Evolutionary conservation across 768 basidiomycete genomes (phyloP).

Genomic region (Favolaschia claudopus): DNA sequence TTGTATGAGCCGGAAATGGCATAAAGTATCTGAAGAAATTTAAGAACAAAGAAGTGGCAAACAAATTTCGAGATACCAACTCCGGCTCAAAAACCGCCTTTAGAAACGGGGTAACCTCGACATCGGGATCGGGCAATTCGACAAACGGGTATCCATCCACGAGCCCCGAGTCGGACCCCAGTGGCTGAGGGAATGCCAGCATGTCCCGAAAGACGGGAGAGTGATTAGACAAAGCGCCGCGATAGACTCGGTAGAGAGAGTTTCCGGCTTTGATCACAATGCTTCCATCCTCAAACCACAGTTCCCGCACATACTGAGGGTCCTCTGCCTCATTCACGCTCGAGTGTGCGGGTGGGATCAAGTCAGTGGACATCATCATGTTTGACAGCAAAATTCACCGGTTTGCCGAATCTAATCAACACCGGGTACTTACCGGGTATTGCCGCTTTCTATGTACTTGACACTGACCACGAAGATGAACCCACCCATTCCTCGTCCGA

Average conservation of each 20-base stretch:
- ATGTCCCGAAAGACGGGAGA: conserved; percentile 36
- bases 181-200: conserved; percentile 28
- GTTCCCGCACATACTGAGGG: too few species aligned
- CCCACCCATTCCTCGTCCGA: too few species aligned
- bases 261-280: conserved; percentile 33
- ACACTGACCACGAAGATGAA: too few species aligned
- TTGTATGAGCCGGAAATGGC: neutral
- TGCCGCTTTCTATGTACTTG: too few species aligned
- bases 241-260: conserved; percentile 34
- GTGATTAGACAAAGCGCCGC: conserved; percentile 28
- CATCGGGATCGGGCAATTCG: conserved; percentile 27
- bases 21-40: conserved; percentile 8
- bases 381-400: too few species aligned
- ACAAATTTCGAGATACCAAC: neutral
- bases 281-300: conserved; percentile 35
- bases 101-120: conserved; percentile 8
- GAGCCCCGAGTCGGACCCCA: conserved; percentile 14
- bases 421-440: too few species aligned
- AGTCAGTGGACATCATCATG: too few species aligned
- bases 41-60: neutral
- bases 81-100: conserved; percentile 7
- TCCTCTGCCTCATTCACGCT: too few species aligned
- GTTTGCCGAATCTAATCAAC: too few species aligned
- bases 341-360: too few species aligned
- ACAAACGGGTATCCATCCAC: conserved; percentile 36